These are phyloP conservation scores for Boehmeria nivea DNA, from an alignment of 306 rosid genomes.

Conservation along the genomic window DNA sequence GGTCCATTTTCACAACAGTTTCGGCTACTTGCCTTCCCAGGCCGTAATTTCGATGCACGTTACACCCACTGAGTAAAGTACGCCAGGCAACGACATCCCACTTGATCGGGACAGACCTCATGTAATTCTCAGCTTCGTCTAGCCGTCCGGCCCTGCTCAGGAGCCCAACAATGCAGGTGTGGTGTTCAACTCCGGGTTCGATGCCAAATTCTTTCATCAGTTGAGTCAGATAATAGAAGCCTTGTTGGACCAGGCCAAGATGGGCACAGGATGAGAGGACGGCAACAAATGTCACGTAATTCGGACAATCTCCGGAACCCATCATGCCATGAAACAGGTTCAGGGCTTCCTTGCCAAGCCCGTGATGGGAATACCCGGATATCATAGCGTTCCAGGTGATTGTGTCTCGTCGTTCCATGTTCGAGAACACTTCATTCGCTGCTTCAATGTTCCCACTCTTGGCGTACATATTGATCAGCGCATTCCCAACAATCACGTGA, in stretches of 20 bases:
- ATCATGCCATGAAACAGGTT: slow-evolving; percentile 47
- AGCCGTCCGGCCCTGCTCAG: slow-evolving; percentile 36
- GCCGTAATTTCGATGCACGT: slow-evolving; percentile 23
- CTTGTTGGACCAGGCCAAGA: slow-evolving; percentile 46
- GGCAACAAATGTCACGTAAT: slow-evolving; percentile 45
- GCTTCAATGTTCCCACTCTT: slow-evolving; percentile 57
- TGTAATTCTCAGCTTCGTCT: slow-evolving; percentile 28
- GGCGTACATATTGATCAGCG: slow-evolving; percentile 65
- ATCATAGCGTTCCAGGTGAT: slow-evolving; percentile 62
- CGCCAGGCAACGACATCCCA: slow-evolving; percentile 40
- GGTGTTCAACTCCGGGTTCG: slow-evolving; percentile 34
- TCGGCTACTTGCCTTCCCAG: slow-evolving; percentile 31
- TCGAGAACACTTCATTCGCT: slow-evolving; percentile 40
- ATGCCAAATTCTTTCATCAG: slow-evolving; percentile 33
- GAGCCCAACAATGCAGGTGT: slow-evolving; percentile 35
- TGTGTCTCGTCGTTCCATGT: slow-evolving; percentile 32
- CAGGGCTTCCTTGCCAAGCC: slow-evolving; percentile 61
- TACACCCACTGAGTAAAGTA: slow-evolving; percentile 35
- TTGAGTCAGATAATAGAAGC: slow-evolving; percentile 43
- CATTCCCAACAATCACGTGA: slow-evolving; percentile 43
- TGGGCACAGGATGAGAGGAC: slow-evolving; percentile 60
- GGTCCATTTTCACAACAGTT: slow-evolving; percentile 25
- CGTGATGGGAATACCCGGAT: slow-evolving; percentile 61
- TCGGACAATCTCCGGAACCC: slow-evolving; percentile 39
- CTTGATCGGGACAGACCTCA: slow-evolving; percentile 24